phyloP scores from a whole-genome alignment of 2,329 filamentous ascomycete genomes.

The Macrophomina phaseolina region DNA sequence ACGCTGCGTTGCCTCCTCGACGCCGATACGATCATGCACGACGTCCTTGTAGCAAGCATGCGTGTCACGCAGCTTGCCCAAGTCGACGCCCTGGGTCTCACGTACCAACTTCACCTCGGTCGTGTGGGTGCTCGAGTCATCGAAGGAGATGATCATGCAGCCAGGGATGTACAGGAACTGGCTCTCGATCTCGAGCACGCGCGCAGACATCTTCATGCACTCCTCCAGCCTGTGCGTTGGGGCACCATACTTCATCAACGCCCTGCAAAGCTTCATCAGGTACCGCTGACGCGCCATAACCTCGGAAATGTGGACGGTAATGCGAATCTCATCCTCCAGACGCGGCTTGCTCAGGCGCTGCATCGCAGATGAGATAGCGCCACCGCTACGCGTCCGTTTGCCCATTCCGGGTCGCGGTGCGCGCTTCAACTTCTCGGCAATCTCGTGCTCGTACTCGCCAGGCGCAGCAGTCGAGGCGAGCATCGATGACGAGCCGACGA shows the following conservation, averaged over 20 bases:
- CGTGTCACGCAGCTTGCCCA: constrained; percentile 74
- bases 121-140: constrained; percentile 73
- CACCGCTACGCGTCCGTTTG: constrained; percentile 44
- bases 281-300: constrained; percentile 83
- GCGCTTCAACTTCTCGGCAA: constrained; percentile 49
- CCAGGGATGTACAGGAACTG: constrained; percentile 90
- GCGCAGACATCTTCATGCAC: constrained; percentile 87
- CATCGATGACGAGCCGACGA: constrained; percentile 52
- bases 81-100: constrained; percentile 70
- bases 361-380: constrained; percentile 42
- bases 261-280: constrained; percentile 81
- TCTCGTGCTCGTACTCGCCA: constrained; percentile 49
- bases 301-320: constrained; percentile 67
- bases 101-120: constrained; percentile 80
- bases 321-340: constrained; percentile 59
- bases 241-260: constrained; percentile 87
- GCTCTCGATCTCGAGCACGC: constrained; percentile 86
- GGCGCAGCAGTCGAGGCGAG: constrained; percentile 48
- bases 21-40: constrained; percentile 75
- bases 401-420: constrained; percentile 40
- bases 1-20: constrained; percentile 70
- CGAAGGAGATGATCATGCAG: constrained; percentile 94
- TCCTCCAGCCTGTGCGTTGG: constrained; percentile 91
- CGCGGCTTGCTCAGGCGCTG: constrained; percentile 43
- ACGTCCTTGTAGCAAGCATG: constrained; percentile 83